Evolutionary conservation across 148 eudicot genomes (phyloP), one percentile per base, ranked within the genome.

Genomic region (Oxyria digyna): DNA sequence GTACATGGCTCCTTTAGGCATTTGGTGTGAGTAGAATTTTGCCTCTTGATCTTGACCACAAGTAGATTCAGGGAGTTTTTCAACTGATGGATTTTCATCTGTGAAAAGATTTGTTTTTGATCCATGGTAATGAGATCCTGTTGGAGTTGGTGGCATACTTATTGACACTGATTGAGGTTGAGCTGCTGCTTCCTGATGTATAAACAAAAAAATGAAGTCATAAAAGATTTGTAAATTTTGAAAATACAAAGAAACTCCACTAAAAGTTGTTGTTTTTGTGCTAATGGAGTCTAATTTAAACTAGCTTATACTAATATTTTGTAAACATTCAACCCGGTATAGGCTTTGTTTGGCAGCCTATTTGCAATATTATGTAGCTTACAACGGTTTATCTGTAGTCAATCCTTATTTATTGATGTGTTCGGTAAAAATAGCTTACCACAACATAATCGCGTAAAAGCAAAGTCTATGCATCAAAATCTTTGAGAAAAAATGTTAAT

Each of bases 111-210:
- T 23, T 21, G 63, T 50, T 37, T 35, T 70, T 20, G 64, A n/a
- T 21, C 29, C 57, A 8, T 50, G 45, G 6, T 18, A 54, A 23
- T 70, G 64, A 20, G 37, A 13, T 32, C 43, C 64, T n/a, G 42
- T 70, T 15, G 72, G 72, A 3, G 72, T 48, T 37, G 72, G 64
- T n/a, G 72, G 72, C 64, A 70, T 52, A 55, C 72, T 70, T 32
- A 70, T 70, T 14, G 72, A 70, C 17, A 70, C 32, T 8, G 57
- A 70, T 33, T 52, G 69, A 37, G 45, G 26, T 18, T 38, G 14
- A 21, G 46, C 29, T 41, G 12, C 45, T 8, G 27, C 14, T 59
- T 31, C 65, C 46, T 66, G 2, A 26, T 27, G 32, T 6, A 27
- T 24, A 26, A 46, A 8, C 9, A 12, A 12, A 62, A 62, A 6